phyloP scores from a whole-genome alignment of 2,329 filamentous ascomycete species.

The Laburnicola sp. region DNA sequence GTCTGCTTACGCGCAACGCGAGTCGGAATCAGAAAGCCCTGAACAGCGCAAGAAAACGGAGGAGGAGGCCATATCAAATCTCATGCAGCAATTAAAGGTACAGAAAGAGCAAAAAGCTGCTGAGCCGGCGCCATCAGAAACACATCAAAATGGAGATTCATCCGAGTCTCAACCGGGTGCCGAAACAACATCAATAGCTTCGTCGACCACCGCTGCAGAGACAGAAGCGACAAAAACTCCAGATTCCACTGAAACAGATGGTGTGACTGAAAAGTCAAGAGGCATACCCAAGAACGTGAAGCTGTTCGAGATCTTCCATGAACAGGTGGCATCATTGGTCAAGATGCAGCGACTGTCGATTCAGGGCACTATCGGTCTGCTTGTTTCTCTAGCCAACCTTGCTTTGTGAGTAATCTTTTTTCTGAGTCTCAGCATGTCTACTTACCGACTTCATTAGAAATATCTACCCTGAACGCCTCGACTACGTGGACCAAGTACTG shows the following conservation, averaged over 20 bases:
- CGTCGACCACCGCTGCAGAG: conserved; percentile 33
- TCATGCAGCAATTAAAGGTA: conserved; percentile 78
- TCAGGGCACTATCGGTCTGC: conserved; percentile 88
- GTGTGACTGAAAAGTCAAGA: conserved; percentile 50
- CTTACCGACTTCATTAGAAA: conserved; percentile 57
- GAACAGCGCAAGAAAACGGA: conserved; percentile 77
- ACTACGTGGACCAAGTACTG: conserved; percentile 94
- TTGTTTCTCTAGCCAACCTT: conserved; percentile 92
- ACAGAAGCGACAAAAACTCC: conserved; percentile 42
- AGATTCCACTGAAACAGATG: conserved; percentile 45
- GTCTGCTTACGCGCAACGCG: conserved; percentile 90
- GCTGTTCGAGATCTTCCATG: conserved; percentile 96
- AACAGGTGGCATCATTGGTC: conserved; percentile 91
- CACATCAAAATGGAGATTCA: conserved; percentile 43
- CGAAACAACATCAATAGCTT: conserved; percentile 35
- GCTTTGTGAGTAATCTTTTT: conserved; percentile 63
- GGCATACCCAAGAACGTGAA: conserved; percentile 77
- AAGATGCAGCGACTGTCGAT: conserved; percentile 89
- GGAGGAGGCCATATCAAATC: conserved; percentile 75
- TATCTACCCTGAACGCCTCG: conserved; percentile 88
- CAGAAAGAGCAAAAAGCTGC: conserved; percentile 58
- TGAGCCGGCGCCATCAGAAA: conserved; percentile 22
- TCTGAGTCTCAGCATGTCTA: neutral
- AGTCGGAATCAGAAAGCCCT: conserved; percentile 70
- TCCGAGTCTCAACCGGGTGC: conserved; percentile 31